phyloP scores from a whole-genome alignment of 805 yeast genomes.

The Myxozyma nipponensis region DNA sequence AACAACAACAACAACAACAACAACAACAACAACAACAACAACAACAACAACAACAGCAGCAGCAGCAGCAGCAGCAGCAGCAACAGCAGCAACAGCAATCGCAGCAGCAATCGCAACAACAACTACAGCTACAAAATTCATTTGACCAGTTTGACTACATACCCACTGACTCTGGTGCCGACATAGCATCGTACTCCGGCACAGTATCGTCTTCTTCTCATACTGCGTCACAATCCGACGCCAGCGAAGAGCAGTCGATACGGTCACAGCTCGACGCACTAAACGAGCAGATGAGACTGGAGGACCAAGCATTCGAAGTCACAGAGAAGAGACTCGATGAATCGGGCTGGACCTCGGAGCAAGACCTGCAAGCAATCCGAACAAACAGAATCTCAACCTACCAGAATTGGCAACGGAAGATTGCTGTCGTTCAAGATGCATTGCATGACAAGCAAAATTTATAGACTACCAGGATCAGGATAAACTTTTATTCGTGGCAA shows the following conservation, averaged over 20 bases:
- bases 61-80: constrained; percentile 1
- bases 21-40: constrained; percentile 7
- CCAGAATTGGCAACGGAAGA: constrained; percentile 21
- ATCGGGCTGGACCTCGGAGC: constrained; percentile 26
- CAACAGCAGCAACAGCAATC: background rate
- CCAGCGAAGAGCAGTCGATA: background rate
- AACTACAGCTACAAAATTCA: background rate
- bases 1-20: constrained; percentile 1
- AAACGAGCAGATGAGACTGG: constrained; percentile 14
- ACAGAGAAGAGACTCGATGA: constrained; percentile 21
- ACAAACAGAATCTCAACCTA: constrained; percentile 20
- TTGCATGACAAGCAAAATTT: background rate
- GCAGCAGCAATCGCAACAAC: background rate
- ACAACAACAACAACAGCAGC: background rate
- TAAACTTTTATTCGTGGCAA: background rate
- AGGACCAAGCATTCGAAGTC: constrained; percentile 25
- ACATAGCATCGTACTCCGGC: background rate
- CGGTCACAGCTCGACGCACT: constrained; percentile 3
- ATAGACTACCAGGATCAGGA: background rate
- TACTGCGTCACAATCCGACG: background rate
- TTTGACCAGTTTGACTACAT: background rate
- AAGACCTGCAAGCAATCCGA: constrained; percentile 20
- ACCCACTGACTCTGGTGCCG: background rate
- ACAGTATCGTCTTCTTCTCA: background rate
- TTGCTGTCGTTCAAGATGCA: constrained; percentile 8